A percentile compares a stretch with the other conserved stretches of the same genome.
Conservation (phyloP, 108 stramenopile species). For the Conticribra weissflogii region DNA sequence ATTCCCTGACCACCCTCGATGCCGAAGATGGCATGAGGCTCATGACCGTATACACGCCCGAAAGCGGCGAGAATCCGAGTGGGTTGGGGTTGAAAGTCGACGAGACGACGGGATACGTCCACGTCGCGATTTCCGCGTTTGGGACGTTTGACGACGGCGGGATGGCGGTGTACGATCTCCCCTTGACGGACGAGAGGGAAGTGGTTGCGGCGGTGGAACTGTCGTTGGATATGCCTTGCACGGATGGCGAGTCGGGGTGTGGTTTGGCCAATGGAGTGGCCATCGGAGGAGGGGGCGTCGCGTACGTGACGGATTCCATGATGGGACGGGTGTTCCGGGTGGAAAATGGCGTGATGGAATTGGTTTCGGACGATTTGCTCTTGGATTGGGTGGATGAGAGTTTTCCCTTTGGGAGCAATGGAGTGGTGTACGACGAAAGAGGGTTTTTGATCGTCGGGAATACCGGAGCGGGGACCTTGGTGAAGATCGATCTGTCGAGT, state of each 20-base stretch:
- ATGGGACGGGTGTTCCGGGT: not conserved
- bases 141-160: not conserved
- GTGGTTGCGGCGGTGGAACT: not conserved
- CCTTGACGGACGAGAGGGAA: not conserved
- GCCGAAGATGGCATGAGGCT: not conserved
- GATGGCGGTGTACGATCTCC: not conserved
- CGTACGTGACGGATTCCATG: not conserved
- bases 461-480: not conserved
- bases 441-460: not conserved
- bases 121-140: not conserved
- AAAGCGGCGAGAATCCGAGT: not conserved
- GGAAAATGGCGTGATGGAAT: not conserved
- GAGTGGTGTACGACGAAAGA: not conserved
- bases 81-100: not conserved
- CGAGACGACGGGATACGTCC: not conserved
- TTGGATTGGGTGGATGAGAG: not conserved
- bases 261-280: not conserved
- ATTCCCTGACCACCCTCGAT: not conserved
- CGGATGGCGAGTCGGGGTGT: not conserved
- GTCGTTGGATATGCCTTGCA: not conserved
- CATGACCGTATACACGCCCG: not conserved
- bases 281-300: not conserved
- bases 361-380: not conserved
- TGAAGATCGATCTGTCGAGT: not conserved
- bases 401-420: not conserved